Percentiles rank a stretch among this genome's conserved stretches.
phyloP scores from a whole-genome alignment of 2,329 filamentous ascomycete species.

The Colletotrichum truncatum region DNA sequence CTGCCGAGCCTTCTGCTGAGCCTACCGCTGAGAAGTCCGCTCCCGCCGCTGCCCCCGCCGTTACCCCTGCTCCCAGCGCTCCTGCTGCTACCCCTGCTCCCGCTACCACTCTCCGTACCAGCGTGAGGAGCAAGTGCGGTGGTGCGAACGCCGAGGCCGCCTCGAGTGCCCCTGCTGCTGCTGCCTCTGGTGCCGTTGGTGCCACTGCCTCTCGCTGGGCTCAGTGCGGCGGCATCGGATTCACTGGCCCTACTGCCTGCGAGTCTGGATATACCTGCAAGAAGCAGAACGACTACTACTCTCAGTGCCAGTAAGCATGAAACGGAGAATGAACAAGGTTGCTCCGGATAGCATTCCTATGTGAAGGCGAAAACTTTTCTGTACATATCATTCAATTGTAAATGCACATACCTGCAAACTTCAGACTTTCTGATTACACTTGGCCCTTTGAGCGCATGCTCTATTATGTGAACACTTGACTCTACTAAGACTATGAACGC shows the following conservation, averaged over 20 bases:
- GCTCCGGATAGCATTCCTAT: constrained; percentile 1
- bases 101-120: constrained; percentile 16
- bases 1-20: background rate
- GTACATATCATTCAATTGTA: constrained; percentile 18
- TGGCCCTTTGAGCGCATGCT: no score
- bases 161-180: background rate
- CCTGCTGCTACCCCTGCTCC: background rate
- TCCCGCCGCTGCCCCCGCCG: background rate
- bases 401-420: background rate
- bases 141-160: background rate
- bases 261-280: constrained; percentile 44
- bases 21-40: background rate
- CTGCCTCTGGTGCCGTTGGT: constrained; percentile 26
- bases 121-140: constrained; percentile 18
- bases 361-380: constrained; percentile 4
- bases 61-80: constrained; percentile 1
- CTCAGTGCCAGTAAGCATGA: constrained; percentile 46
- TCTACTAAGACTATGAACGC: no score
- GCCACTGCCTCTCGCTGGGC: constrained; percentile 39
- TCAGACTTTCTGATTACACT: no score
- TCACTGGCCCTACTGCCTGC: constrained; percentile 46
- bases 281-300: constrained; percentile 50
- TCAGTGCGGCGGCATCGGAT: constrained; percentile 49
- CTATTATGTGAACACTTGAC: no score
- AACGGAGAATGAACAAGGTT: background rate